Base-by-base conservation (phyloP, 805 yeast genomes). In the Candida tibetensis region DNA sequence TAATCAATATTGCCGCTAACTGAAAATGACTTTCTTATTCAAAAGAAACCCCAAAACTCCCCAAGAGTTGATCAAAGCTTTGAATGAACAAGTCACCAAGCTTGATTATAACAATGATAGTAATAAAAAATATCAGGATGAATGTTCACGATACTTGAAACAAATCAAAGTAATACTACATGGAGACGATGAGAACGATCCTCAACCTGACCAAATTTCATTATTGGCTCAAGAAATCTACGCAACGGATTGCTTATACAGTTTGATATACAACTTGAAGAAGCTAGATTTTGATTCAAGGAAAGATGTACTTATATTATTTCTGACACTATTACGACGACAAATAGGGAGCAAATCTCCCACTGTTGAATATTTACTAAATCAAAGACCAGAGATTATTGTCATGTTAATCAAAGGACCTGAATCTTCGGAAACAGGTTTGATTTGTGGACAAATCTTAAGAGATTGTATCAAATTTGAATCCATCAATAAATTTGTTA, bases 31-130 rank as follows among this genome's bases (percentile, higher is more conserved):
- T 9, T 91, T 91, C 53, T 69, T 93, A 51, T 91, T 93, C 73
- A 85, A 88, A 48, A 75, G 96, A 54, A 86, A 82, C 55, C 96
- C 95, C 7, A 89, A 88, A 60, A 81, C 96, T 1, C 95, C 96
- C 2, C 76, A 77, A 14, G 99, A 91, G 53, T 74, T 89, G 41
- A 83, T 88, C 3, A 74, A 86, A 34, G 79, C 81, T 5, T 71
- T 89, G 44, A 77, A 77, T 45, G 98, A 91, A 33, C 85, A 79
- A 52, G 71, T 89, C 8, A 56, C 70, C 12, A 84, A 84, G 55
- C 67, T 84, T 15, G 85, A 81, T 44, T 45, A 57, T 8, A 50
- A 65, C 5, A 52, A 53, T 21, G 79, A 75, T 28, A 55, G 44
- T 37, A 40, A 37, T 27, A 57, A 57, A 60, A 55, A 72, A 70